These are phyloP conservation scores for Penicilliopsis zonata DNA, from an alignment of 495 filamentous ascomycete genomes.

Conservation along the genomic window DNA sequence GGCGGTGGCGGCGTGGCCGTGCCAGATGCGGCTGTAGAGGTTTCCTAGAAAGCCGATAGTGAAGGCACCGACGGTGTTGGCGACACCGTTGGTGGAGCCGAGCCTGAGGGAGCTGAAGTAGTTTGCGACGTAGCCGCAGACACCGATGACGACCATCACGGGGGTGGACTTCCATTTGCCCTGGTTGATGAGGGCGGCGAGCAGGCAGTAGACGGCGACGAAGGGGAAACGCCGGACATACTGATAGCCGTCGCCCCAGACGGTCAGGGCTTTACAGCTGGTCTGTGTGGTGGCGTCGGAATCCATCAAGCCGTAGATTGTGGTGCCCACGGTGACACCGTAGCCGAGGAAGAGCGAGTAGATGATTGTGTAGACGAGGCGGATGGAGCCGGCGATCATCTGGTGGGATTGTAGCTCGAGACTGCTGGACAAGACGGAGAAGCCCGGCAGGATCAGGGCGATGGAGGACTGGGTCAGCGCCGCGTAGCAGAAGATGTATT, in stretches of 20 bases:
- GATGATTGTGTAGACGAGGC: constrained; percentile 87
- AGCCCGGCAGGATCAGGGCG: constrained; percentile 81
- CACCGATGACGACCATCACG: constrained; percentile 63
- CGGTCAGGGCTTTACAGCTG: constrained; percentile 38
- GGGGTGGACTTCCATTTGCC: constrained; percentile 77
- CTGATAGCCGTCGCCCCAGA: constrained; percentile 20
- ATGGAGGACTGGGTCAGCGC: constrained; percentile 79
- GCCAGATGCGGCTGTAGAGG: constrained; percentile 63
- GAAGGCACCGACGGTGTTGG: constrained; percentile 71
- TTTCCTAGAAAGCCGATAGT: constrained; percentile 76
- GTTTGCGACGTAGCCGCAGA: constrained; percentile 69
- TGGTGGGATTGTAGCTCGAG: constrained; percentile 76
- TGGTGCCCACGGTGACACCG: constrained; percentile 87
- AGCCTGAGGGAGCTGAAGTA: constrained; percentile 61
- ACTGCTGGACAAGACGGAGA: constrained; percentile 63
- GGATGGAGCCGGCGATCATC: constrained; percentile 78
- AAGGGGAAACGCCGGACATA: constrained; percentile 38
- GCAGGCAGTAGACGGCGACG: constrained; percentile 65
- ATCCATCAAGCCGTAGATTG: constrained; percentile 74
- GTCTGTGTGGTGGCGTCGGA: constrained; percentile 54
- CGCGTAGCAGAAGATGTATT: constrained; percentile 70
- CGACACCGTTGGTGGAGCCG: constrained; percentile 59
- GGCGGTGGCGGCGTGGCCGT: constrained; percentile 72
- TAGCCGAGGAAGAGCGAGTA: constrained; percentile 94
- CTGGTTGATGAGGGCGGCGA: constrained; percentile 73